Evolutionary conservation across 1,139 yeast species (phyloP), one percentile per base, ranked within the genome.

Genomic region (Diutina mesorugosa): DNA sequence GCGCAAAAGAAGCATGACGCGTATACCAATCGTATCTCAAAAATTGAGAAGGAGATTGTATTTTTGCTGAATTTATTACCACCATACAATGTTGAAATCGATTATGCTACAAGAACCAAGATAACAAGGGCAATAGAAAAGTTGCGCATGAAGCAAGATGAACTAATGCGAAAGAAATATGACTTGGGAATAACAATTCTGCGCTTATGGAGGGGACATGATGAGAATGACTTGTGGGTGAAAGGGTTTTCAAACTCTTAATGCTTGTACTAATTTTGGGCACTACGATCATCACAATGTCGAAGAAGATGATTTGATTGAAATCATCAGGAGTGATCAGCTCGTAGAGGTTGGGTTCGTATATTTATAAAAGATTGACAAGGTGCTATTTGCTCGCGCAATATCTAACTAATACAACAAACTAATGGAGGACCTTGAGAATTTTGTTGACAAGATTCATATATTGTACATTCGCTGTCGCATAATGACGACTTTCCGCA

Each of bases 201-300:
- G 61, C 69, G 80, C 56, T 66, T 76, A 60, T 74, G 78, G 79
- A 66, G 80, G 57, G 76, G 67, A 45, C 69, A 68, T 57, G 79
- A 75, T 57, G 78, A 73, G 57, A 72, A 72, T 60, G 77, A 74
- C 56, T 71, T 76, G 57, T 76, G 80, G 80, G 78, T 76, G 45
- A 67, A 77, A 56, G 65, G 68, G 12, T 66, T 65, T 30, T 61
- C 65, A 57, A 63, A 65, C 45, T 59, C 59, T 35, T 46, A 16
- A 41, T 9, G 10, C 26, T 6, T 47, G 26, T 4, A 10, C 8
- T 9, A 26, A 12, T 4, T 9, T n/a, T 47, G 29, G 10, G 26
- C 14, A n/a, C 10, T 9, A 18, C 2, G 32, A 8, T 45, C 10
- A 18, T 18, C 35, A 6, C 32, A 21, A 14, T n/a, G 8, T 47